These are phyloP conservation scores for Bolboschoenoplectus hybrid DNA, from an alignment of 202 grass and related monocot species.

Conservation along the genomic window DNA sequence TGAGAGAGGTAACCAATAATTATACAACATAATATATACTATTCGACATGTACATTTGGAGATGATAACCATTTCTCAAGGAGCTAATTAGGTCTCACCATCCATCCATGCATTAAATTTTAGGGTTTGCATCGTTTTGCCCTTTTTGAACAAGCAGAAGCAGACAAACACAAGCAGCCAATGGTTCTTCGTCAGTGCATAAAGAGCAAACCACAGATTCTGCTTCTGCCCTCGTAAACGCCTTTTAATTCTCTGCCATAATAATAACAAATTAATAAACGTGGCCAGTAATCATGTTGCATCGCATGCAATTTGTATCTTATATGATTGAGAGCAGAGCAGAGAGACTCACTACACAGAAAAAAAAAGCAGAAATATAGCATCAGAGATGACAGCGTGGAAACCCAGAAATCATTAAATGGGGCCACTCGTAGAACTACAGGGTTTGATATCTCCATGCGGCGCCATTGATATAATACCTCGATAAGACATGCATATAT, in stretches of 20 bases:
- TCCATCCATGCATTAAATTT: slow-evolving; percentile 22
- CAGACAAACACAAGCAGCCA: slow-evolving; percentile 24
- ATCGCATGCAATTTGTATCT: not conserved
- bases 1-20: not conserved
- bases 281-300: slow-evolving; percentile 6
- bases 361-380: not conserved
- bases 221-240: slow-evolving; percentile 13
- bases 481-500: slow-evolving; percentile 2
- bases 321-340: not conserved
- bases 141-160: slow-evolving; percentile 32
- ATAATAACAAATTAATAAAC: not conserved
- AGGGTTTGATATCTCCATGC: slow-evolving; percentile 16
- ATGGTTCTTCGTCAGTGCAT: slow-evolving; percentile 32
- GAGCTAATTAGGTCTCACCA: slow-evolving; percentile 3
- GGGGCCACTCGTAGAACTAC: not conserved
- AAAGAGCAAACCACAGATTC: slow-evolving; percentile 40
- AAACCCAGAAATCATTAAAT: slow-evolving; percentile 24
- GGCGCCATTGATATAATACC: not conserved
- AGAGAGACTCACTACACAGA: not conserved
- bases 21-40: not conserved
- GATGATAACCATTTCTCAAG: slow-evolving; percentile 15
- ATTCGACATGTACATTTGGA: not conserved
- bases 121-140: slow-evolving; percentile 13
- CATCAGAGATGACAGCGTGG: not conserved
- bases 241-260: slow-evolving; percentile 21